Conservation (phyloP, 352 stramenopile genomes). For the Phytopythium cucurbitacearum region DNA sequence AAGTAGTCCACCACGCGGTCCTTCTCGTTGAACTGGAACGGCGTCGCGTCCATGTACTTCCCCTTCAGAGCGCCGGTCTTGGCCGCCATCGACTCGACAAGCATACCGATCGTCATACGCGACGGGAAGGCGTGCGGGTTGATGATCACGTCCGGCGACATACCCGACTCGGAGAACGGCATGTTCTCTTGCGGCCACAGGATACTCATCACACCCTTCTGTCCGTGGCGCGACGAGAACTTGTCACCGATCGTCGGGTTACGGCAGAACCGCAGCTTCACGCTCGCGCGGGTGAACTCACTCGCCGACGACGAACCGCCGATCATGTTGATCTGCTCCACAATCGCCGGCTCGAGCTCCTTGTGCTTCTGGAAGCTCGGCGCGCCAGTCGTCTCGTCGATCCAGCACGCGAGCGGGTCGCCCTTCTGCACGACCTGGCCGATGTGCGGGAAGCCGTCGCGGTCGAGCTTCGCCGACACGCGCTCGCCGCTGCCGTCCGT, state of each 20-base stretch:
- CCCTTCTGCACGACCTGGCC: constrained; percentile 94
- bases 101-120: constrained; percentile 97
- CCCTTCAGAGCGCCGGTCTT: constrained; percentile 98
- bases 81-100: constrained; percentile 99
- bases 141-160: constrained; percentile 99
- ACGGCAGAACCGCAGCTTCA: constrained; percentile 98
- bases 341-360: constrained; percentile 95
- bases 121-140: constrained; percentile 98
- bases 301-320: constrained; percentile 60
- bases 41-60: constrained; percentile 97
- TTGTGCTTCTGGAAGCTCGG: constrained; percentile 96
- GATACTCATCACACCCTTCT: constrained; percentile 99
- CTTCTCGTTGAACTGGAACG: constrained; percentile 99
- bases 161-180: constrained; percentile 98
- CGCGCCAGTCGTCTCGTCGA: constrained; percentile 93
- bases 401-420: constrained; percentile 94
- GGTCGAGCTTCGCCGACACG: constrained; percentile 85
- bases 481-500: constrained; percentile 60
- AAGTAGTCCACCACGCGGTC: constrained; percentile 99
- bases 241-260: constrained; percentile 99
- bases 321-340: constrained; percentile 94
- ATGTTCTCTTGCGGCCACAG: constrained; percentile 99
- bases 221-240: constrained; percentile 98
- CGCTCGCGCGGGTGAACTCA: constrained; percentile 85
- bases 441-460: constrained; percentile 96